Base-by-base conservation (phyloP, 2,329 filamentous ascomycete species). In the Colletotrichum nymphaeae region DNA sequence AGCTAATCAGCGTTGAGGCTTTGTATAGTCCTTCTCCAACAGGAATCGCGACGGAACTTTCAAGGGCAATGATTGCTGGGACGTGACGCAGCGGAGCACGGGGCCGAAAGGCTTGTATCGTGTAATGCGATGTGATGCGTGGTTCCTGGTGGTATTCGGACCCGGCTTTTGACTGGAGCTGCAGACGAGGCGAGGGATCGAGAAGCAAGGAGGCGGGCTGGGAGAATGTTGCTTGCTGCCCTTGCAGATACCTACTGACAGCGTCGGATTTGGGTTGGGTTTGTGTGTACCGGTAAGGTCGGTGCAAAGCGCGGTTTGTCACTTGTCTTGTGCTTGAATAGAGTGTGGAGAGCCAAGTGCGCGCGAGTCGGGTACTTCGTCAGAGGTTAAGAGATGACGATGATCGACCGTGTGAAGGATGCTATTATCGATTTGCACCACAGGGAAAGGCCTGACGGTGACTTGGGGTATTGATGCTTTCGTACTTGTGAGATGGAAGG, bases 1-100 rank as follows among this genome's bases (percentile, higher is more conserved):
- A 63, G 63, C 72, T 67, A 74, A 74, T 74, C 72, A 74, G 63
- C 62, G 68, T 57, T 58, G 63, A 74, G 49, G 58, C 30, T 67
- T 72, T 72, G 56, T 57, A 62, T 46, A 64, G 35, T 16, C 7
- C 32, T n/a, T 60, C 53, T 35, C 63, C 26, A 74, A 63, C 19
- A 63, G 72, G 58, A 74, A 67, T 56, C 22, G 26, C 32, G 55
- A 69, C 42, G 67, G 55, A 56, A 64, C 53, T 52, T 73, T 57
- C 49, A 52, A 65, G 53, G 60, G 52, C 35, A 26, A 26, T 62
- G 67, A 60, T 70, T 73, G 70, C 58, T 63, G 60, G 53, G 55
- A 73, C 32, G 66, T 62, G 70, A 73, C 55, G 56, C 67, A 70
- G 70, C 28, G 60, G 67, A 59, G 53, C 46, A 56, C 52, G 52